These are phyloP conservation scores for Monotropa hypopitys DNA, from an alignment of 179 eudicot genomes.

Conservation along the genomic window DNA sequence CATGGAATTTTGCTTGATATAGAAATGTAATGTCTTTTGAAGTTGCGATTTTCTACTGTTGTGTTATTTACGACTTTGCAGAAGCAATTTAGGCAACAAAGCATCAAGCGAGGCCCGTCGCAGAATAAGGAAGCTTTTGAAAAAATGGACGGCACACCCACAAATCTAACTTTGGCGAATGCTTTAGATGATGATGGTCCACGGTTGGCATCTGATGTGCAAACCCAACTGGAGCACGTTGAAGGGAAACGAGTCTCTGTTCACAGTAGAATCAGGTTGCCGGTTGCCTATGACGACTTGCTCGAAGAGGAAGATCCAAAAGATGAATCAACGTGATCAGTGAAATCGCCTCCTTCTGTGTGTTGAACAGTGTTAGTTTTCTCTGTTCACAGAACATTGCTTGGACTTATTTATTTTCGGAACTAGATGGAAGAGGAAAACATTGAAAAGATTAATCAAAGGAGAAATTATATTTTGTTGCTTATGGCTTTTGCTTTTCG, in stretches of 20 bases:
- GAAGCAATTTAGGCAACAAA: conserved; percentile 54
- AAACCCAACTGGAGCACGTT: conserved; percentile 15
- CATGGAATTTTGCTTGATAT: not conserved
- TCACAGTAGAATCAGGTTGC: conserved; percentile 43
- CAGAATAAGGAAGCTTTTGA: conserved; percentile 19
- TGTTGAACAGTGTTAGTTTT: too few relatives aligned
- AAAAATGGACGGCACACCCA: not conserved
- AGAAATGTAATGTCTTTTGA: not conserved
- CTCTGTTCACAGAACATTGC: too few relatives aligned
- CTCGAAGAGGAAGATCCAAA: conserved; percentile 17
- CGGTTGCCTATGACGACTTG: conserved; percentile 54
- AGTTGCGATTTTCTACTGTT: not conserved
- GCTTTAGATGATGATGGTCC: conserved; percentile 15
- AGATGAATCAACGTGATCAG: conserved; percentile 2
- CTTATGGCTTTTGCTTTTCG: too few relatives aligned
- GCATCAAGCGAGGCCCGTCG: conserved; percentile 4
- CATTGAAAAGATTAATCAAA: too few relatives aligned
- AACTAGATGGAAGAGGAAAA: too few relatives aligned
- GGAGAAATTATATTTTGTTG: too few relatives aligned
- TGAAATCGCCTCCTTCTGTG: not conserved
- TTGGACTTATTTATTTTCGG: too few relatives aligned
- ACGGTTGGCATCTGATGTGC: not conserved
- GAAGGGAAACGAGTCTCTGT: conserved; percentile 26
- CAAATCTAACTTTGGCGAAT: conserved; percentile 2
- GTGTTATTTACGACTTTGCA: conserved; percentile 14